Percentiles rank a stretch among this genome's conserved stretches.
Evolutionary conservation across 208 protist genomes (phyloP).

Genomic region (Trypanosomatidae sp.): DNA sequence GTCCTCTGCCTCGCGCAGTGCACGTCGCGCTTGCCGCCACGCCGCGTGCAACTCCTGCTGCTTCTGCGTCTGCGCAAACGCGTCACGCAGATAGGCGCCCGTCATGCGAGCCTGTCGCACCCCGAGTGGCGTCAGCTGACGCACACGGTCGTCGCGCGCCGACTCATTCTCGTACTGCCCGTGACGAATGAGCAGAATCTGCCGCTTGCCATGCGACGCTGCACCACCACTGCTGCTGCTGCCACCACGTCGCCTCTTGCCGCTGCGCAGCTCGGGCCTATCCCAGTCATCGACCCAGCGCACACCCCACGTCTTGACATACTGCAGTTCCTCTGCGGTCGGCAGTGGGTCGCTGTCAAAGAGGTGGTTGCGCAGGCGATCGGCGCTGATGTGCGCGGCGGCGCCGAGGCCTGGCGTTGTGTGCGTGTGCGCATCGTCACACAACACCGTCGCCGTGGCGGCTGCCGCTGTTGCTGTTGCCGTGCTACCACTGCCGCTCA

Average conservation of each 20-base stretch:
- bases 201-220: slow-evolving; percentile 12
- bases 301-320: slow-evolving; percentile 43
- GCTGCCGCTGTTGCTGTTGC: no score
- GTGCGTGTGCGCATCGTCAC: no score
- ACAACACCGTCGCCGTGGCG: no score
- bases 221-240: slow-evolving; percentile 2
- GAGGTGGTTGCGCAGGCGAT: no score
- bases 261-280: slow-evolving; percentile 8
- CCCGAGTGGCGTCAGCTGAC: slow-evolving; percentile 34
- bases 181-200: slow-evolving; percentile 73
- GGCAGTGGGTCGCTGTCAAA: slow-evolving; percentile 7
- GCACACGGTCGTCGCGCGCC: slow-evolving; percentile 15
- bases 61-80: slow-evolving; percentile 9
- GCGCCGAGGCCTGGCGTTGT: no score
- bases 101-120: slow-evolving; percentile 40
- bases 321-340: slow-evolving; percentile 18
- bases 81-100: slow-evolving; percentile 28
- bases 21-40: background rate
- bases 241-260: no score
- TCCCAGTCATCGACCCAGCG: slow-evolving; percentile 61
- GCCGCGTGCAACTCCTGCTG: background rate
- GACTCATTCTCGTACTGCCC: slow-evolving; percentile 63
- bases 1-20: background rate
- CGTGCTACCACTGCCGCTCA: no score
- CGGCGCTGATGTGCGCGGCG: no score